A percentile compares a stretch with the other conserved stretches of the same genome.
Conservation (phyloP, 106 monocot genomes). For the Platanthera zijinensis region DNA sequence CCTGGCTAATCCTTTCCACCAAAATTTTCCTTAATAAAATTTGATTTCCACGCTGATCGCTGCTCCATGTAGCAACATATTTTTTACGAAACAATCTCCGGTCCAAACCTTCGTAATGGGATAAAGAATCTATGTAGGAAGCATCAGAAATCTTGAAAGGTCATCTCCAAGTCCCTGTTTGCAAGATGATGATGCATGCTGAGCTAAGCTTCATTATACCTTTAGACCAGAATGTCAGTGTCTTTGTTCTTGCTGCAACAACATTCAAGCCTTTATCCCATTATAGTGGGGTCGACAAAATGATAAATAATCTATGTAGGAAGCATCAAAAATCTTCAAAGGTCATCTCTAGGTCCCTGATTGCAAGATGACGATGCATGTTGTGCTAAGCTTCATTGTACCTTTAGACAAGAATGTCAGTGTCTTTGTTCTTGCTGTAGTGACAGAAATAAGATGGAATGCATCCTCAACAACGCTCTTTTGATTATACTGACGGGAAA, state of each 20-base stretch:
- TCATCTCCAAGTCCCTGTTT: slow-evolving; percentile 30
- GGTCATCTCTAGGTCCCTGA: slow-evolving; percentile 27
- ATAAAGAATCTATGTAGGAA: slow-evolving; percentile 32
- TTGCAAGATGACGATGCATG: slow-evolving; percentile 61
- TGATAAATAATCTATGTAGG: no score
- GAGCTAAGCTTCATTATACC: slow-evolving; percentile 44
- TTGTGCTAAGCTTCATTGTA: slow-evolving; percentile 45
- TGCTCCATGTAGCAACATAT: slow-evolving; percentile 53
- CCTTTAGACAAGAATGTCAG: slow-evolving; percentile 12
- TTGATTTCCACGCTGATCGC: slow-evolving; percentile 61
- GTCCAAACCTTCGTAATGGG: slow-evolving; percentile 32
- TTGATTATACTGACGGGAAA: slow-evolving; percentile 59
- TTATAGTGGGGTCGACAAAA: no score
- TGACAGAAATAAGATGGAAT: slow-evolving; percentile 59
- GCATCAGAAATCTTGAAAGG: slow-evolving; percentile 27
- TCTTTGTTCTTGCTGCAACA: slow-evolving; percentile 62
- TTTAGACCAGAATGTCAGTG: slow-evolving; percentile 12
- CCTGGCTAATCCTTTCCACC: slow-evolving; percentile 27
- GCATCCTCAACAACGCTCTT: slow-evolving; percentile 43
- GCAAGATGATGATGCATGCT: slow-evolving; percentile 63
- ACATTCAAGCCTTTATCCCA: no score
- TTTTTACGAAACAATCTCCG: slow-evolving; percentile 53
- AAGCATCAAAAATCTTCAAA: slow-evolving; percentile 27
- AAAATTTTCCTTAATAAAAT: slow-evolving; percentile 52
- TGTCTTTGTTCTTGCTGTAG: slow-evolving; percentile 59